Evolutionary conservation across 768 basidiomycete genomes (phyloP).

Genomic region (Boletus sp.): DNA sequence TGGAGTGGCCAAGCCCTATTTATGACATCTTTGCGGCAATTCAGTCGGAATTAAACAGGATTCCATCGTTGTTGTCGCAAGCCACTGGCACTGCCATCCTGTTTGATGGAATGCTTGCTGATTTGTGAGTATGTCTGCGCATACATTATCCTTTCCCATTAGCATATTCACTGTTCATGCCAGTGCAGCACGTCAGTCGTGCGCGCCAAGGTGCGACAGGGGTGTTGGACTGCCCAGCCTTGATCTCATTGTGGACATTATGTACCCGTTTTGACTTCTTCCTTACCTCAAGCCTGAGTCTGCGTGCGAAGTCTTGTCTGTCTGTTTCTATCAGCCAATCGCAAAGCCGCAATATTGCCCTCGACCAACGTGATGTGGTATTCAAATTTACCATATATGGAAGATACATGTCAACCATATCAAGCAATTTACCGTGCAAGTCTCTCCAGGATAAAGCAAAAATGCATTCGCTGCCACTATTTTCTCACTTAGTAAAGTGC

Average conservation of each 20-base stretch:
- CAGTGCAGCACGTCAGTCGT: slow-evolving; percentile 67
- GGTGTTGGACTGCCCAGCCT: slow-evolving; percentile 34
- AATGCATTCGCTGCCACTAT: background rate
- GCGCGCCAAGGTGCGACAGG: slow-evolving; percentile 57
- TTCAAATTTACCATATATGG: too few relatives aligned
- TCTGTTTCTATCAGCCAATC: too few relatives aligned
- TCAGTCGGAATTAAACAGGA: slow-evolving; percentile 75
- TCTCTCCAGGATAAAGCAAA: slow-evolving; percentile 20
- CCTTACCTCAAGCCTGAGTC: background rate
- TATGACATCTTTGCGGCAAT: slow-evolving; percentile 87
- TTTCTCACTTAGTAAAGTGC: slow-evolving; percentile 30
- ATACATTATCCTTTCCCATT: background rate
- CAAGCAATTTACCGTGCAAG: background rate
- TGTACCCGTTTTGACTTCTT: slow-evolving; percentile 9
- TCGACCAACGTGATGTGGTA: too few relatives aligned
- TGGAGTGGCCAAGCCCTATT: slow-evolving; percentile 87
- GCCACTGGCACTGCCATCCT: slow-evolving; percentile 47
- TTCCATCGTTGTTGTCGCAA: slow-evolving; percentile 49
- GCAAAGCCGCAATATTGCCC: too few relatives aligned
- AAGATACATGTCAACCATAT: background rate
- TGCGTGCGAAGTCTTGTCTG: background rate
- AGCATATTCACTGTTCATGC: background rate
- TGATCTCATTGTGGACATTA: slow-evolving; percentile 17
- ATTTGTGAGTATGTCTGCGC: slow-evolving; percentile 55
- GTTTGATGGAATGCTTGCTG: slow-evolving; percentile 95